Conservation (phyloP, 345 rosid genomes). For the Camelina laxa region DNA sequence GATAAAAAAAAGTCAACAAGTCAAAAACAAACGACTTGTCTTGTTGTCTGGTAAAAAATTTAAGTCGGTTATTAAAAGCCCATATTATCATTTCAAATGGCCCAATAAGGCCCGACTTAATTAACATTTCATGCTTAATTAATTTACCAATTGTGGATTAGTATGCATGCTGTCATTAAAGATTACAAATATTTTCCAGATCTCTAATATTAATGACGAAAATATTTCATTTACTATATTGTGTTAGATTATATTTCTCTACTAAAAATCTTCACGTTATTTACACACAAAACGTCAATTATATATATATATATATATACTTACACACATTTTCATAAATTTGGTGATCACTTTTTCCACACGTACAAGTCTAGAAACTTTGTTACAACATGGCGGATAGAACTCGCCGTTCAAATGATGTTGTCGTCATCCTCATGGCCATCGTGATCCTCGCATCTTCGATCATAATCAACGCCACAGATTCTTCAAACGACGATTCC, state of each 20-base stretch:
- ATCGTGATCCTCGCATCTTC: conserved; percentile 18
- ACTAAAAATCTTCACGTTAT: not conserved
- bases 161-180: not conserved
- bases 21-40: conserved; percentile 34
- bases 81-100: not conserved
- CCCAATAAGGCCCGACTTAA: not conserved
- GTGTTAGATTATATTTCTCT: not conserved
- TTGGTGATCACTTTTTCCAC: not conserved
- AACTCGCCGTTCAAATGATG: conserved; percentile 5
- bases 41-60: conserved; percentile 6
- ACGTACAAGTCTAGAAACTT: not conserved
- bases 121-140: not conserved
- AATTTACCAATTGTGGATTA: not conserved
- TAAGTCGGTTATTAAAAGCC: not conserved
- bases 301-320: not conserved
- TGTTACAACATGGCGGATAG: conserved; percentile 25
- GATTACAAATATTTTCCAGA: conserved; percentile 20
- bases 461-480: conserved; percentile 11
- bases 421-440: conserved; percentile 14
- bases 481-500: conserved; percentile 18
- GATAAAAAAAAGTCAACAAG: conserved; percentile 25
- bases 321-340: conserved; percentile 5
- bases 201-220: not conserved
- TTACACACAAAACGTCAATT: not conserved
- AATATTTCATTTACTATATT: conserved; percentile 23